Percentiles rank a stretch among this genome's conserved stretches.
Conservation (phyloP, 768 basidiomycete species). For the Pleurotus giganteus region DNA sequence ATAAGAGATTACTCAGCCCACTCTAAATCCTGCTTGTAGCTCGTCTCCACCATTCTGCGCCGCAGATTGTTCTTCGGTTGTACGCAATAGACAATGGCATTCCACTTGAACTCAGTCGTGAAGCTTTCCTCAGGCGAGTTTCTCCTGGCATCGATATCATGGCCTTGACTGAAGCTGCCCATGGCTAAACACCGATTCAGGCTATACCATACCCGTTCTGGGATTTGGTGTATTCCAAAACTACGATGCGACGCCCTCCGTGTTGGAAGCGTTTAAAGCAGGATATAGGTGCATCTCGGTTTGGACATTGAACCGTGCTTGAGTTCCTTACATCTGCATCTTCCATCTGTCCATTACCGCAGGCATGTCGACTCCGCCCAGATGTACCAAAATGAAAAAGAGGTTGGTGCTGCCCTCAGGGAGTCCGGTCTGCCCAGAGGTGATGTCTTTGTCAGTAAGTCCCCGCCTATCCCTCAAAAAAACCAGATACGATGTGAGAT, state of each 20-base stretch:
- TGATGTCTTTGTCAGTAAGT: slow-evolving; percentile 70
- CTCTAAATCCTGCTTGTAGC: too few relatives aligned
- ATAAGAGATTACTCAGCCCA: not conserved
- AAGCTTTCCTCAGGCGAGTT: not conserved
- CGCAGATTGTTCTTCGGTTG: too few relatives aligned
- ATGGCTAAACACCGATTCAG: slow-evolving; percentile 22
- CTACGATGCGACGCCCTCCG: slow-evolving; percentile 50
- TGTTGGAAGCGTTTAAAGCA: slow-evolving; percentile 57
- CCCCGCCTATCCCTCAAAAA: slow-evolving; percentile 8
- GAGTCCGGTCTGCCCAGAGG: slow-evolving; percentile 53
- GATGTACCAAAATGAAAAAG: slow-evolving; percentile 61
- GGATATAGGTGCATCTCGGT: slow-evolving; percentile 60
- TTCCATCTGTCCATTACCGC: too few relatives aligned
- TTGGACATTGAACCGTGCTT: too few relatives aligned
- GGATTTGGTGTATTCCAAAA: slow-evolving; percentile 76
- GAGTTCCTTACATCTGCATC: too few relatives aligned
- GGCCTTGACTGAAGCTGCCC: not conserved
- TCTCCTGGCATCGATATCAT: not conserved
- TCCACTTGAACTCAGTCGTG: not conserved
- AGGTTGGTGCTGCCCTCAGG: slow-evolving; percentile 56
- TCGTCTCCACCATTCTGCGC: too few relatives aligned
- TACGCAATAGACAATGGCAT: too few relatives aligned
- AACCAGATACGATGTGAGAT: slow-evolving; percentile 4
- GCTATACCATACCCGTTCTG: slow-evolving; percentile 58
- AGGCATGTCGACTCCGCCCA: slow-evolving; percentile 79